Base-by-base conservation (phyloP, 164 flowering plant genomes). In the Magnolia changhungtana region DNA sequence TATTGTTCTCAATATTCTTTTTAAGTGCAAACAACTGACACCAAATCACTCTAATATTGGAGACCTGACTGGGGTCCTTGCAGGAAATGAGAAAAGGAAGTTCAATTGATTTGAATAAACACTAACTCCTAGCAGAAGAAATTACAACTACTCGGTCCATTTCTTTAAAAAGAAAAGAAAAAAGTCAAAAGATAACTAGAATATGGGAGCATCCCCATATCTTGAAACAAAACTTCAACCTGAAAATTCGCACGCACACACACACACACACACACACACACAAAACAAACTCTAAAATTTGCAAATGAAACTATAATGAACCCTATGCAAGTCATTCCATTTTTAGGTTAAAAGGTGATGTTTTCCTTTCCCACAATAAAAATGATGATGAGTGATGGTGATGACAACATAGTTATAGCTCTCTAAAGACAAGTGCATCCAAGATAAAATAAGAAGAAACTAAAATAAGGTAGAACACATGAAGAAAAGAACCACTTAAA, bases 381-480 rank as follows among this genome's bases (percentile, higher is more conserved):
- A 11, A 55, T 11, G 18, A 55, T 11, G 18, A 55, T 1, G 2
- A 55, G 18, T 11, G 61, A 55, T 55, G 13, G 10, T 11, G 18
- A 55, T 55, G 18, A 11, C 61, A 9, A 10, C 61, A 55, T 55
- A 55, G 61, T 11, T 16, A 55, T 49, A n/a, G 67, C 73, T 84
- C 77, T 79, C 87, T 72, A 78, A 83, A 14, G 83, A 78, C 18
- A 55, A 16, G 13, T 55, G 61, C 61, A 16, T 55, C 18, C 8
- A 11, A 55, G 2, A 16, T 55, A 11, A 55, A 7, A 55, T 16
- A 55, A 55, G 2, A 16, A 55, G 61, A 1, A 11, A 37, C 45
- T 37, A 37, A 37, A 37, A 37, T 37, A 37, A 65, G 75, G 76
- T 29, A 74, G 83, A 23, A 66, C 69, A 55, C 16, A 1, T 55